These are phyloP conservation scores for Termitomyces sp. DNA, from an alignment of 768 basidiomycete genomes.

Conservation along the genomic window DNA sequence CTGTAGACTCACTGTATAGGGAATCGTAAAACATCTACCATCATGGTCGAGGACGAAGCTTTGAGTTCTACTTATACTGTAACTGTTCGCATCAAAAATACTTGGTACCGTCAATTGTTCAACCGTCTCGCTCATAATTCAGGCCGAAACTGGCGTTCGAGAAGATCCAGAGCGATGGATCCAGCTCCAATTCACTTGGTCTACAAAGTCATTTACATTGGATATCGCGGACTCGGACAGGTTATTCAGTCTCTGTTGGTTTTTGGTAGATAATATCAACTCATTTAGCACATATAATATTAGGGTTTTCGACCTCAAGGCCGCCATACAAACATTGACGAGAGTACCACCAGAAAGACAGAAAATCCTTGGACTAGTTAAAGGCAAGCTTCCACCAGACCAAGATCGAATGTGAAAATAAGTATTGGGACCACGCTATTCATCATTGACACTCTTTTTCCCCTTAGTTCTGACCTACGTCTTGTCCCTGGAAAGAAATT, in stretches of 20 bases:
- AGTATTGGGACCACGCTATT: neutral
- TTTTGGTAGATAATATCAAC: neutral
- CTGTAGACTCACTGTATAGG: neutral
- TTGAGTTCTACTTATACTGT: neutral
- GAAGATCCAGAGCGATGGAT: constrained; percentile 46
- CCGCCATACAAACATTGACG: constrained; percentile 61
- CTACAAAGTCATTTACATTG: constrained; percentile 62
- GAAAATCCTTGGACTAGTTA: constrained; percentile 84
- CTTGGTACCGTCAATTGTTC: neutral
- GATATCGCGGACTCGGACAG: constrained; percentile 77
- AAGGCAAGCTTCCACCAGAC: constrained; percentile 79
- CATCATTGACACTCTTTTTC: constrained; percentile 1
- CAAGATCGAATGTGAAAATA: constrained; percentile 53
- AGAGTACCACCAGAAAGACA: constrained; percentile 81
- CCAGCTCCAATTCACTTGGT: constrained; percentile 67
- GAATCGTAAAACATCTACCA: neutral
- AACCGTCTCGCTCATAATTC: neutral
- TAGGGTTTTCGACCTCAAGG: constrained; percentile 82
- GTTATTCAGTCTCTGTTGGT: constrained; percentile 29
- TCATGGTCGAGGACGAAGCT: neutral
- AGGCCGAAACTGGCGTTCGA: neutral
- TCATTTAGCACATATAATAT: neutral
- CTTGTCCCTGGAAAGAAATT: constrained; percentile 68
- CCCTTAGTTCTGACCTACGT: constrained; percentile 52
- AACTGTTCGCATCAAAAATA: constrained; percentile 1